Conservation (phyloP, 495 filamentous ascomycete species). For the Tricharina praecox region DNA sequence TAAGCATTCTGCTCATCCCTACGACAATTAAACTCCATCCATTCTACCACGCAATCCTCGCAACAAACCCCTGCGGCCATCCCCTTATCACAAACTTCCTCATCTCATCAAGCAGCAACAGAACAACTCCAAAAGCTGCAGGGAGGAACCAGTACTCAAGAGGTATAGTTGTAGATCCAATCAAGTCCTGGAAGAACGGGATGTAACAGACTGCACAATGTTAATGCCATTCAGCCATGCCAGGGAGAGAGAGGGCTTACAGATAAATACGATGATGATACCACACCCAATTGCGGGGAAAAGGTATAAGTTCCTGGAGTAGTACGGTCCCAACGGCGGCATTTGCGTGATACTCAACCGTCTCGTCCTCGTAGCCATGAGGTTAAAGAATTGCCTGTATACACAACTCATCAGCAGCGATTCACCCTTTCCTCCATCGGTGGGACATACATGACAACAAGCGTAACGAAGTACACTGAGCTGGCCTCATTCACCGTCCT, state of each 20-base stretch:
- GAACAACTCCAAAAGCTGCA: conserved; percentile 41
- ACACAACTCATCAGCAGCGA: conserved; percentile 1
- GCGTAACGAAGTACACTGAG: conserved; percentile 55
- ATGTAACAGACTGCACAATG: conserved; percentile 34
- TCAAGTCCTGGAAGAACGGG: conserved; percentile 36
- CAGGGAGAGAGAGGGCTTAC: conserved; percentile 14
- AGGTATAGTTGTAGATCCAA: conserved; percentile 40
- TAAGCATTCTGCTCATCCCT: too few species aligned
- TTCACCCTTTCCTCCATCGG: not conserved
- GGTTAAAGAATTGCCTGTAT: conserved; percentile 50
- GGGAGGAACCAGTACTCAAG: conserved; percentile 53
- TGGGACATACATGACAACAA: conserved; percentile 42
- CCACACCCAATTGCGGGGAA: conserved; percentile 49
- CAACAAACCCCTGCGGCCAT: conserved; percentile 33
- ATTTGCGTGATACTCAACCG: conserved; percentile 51
- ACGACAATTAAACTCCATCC: too few species aligned
- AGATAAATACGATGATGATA: conserved; percentile 44
- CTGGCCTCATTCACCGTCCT: conserved; percentile 39
- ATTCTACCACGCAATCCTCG: conserved; percentile 39
- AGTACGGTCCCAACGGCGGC: conserved; percentile 39
- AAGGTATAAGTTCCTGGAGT: conserved; percentile 43
- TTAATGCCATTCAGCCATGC: too few species aligned
- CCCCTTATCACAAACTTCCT: conserved; percentile 38
- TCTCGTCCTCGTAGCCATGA: conserved; percentile 45
- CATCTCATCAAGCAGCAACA: conserved; percentile 42